These are phyloP conservation scores for Crithidia sp. DNA, from an alignment of 208 protist species.

Conservation along the genomic window DNA sequence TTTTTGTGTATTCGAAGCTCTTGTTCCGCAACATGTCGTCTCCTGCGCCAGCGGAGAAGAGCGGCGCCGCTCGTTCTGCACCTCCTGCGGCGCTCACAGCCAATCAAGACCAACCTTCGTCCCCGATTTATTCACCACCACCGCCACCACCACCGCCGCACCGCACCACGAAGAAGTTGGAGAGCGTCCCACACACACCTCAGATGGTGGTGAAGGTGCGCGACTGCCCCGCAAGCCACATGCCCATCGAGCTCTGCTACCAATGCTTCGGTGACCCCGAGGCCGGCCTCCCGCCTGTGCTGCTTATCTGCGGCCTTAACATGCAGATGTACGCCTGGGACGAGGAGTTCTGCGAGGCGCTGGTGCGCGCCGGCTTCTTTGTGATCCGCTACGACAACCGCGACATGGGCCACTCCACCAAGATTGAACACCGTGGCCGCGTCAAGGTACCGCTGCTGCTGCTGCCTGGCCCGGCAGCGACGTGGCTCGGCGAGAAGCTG, in stretches of 20 bases:
- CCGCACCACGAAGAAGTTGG: not conserved
- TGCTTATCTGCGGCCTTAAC: constrained; percentile 81
- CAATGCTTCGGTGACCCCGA: constrained; percentile 73
- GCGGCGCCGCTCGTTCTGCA: too few relatives aligned
- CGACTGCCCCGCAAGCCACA: constrained; percentile 51
- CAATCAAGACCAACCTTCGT: too few relatives aligned
- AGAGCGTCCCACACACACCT: constrained; percentile 34
- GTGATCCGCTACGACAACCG: constrained; percentile 85
- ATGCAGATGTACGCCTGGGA: constrained; percentile 84
- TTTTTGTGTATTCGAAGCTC: not conserved
- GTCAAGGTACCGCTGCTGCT: constrained; percentile 58
- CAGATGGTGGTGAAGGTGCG: constrained; percentile 68
- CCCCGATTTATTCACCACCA: too few relatives aligned
- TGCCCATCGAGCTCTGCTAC: constrained; percentile 75
- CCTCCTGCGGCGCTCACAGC: not conserved
- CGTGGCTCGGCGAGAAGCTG: constrained; percentile 65
- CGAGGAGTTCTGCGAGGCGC: constrained; percentile 73
- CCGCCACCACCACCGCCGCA: not conserved
- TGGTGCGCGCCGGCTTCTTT: constrained; percentile 68
- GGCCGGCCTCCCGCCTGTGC: constrained; percentile 35
- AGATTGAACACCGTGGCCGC: constrained; percentile 54
- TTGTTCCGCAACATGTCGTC: too few relatives aligned
- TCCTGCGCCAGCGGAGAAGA: too few relatives aligned
- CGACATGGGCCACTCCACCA: constrained; percentile 80
- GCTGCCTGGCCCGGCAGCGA: constrained; percentile 44